Evolutionary conservation across 2,329 filamentous ascomycete genomes (phyloP).

Genomic region (Pestalotiopsis sp.): DNA sequence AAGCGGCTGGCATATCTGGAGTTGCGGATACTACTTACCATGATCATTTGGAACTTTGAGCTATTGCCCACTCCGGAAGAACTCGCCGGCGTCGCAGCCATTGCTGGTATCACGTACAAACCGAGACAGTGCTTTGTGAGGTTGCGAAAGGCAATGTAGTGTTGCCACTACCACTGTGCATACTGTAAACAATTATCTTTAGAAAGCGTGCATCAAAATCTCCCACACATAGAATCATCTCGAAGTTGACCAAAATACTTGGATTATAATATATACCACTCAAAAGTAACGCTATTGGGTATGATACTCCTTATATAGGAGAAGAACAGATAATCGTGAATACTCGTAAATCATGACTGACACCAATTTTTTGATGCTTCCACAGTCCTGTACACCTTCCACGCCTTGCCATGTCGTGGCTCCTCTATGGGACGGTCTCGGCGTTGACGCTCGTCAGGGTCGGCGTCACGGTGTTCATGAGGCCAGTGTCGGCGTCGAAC

Average conservation of each 20-base stretch:
- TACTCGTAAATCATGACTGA: not conserved
- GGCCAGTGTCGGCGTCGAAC: conserved; percentile 25
- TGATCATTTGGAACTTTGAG: conserved; percentile 26
- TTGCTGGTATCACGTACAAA: conserved; percentile 3
- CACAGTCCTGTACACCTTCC: not conserved
- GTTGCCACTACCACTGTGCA: not conserved
- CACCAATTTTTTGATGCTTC: not conserved
- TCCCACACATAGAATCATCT: not conserved
- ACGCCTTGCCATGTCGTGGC: not conserved
- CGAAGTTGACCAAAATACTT: not conserved
- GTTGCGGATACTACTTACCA: conserved; percentile 18
- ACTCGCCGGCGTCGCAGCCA: conserved; percentile 10
- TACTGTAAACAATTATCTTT: not conserved
- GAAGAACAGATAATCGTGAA: not conserved
- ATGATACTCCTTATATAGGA: not conserved
- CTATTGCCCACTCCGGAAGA: conserved; percentile 14
- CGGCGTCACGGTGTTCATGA: not conserved
- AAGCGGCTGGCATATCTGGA: conserved; percentile 24
- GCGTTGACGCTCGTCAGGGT: conserved; percentile 2
- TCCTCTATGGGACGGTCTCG: not conserved
- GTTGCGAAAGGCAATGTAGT: conserved; percentile 6
- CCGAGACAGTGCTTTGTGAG: conserved; percentile 9
- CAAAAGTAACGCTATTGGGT: not conserved
- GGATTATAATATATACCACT: not conserved
- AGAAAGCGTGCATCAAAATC: not conserved